phyloP scores from a whole-genome alignment of 306 rosid genomes.

The Vigna angularis region DNA sequence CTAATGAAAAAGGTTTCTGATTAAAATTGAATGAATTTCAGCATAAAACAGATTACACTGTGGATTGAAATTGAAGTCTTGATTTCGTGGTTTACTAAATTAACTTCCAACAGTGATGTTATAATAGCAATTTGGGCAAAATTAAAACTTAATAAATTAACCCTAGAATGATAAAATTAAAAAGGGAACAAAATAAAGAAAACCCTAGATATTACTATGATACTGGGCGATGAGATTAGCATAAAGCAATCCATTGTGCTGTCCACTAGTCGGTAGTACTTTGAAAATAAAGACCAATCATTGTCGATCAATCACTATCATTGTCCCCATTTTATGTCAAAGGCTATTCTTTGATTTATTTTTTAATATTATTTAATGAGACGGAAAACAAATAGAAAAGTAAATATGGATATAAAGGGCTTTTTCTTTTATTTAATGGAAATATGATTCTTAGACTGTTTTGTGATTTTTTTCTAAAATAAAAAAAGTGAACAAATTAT shows the following conservation, averaged over 20 bases:
- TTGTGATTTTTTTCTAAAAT: no score
- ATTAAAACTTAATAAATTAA: neutral
- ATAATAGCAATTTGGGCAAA: neutral
- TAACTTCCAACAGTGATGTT: neutral
- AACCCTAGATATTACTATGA: neutral
- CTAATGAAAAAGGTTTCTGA: neutral
- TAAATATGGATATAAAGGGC: no score
- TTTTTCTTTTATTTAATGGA: no score
- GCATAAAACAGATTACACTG: neutral
- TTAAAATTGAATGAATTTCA: neutral
- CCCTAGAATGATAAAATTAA: neutral
- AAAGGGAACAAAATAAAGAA: neutral
- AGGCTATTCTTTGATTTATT: neutral
- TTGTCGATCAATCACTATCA: neutral
- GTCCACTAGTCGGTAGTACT: neutral
- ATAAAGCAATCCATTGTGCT: neutral
- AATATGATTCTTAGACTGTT: no score
- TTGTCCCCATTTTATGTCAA: neutral
- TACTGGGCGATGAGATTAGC: no score
- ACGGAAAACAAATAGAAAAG: no score
- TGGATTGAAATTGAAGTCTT: no score
- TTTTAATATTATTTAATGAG: neutral
- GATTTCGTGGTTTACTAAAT: neutral
- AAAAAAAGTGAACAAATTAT: no score
- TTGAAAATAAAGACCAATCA: constrained; percentile 22